These are phyloP conservation scores for Trichosporon coremiiforme DNA, from an alignment of 1,284 basidiomycete genomes.

Conservation along the genomic window DNA sequence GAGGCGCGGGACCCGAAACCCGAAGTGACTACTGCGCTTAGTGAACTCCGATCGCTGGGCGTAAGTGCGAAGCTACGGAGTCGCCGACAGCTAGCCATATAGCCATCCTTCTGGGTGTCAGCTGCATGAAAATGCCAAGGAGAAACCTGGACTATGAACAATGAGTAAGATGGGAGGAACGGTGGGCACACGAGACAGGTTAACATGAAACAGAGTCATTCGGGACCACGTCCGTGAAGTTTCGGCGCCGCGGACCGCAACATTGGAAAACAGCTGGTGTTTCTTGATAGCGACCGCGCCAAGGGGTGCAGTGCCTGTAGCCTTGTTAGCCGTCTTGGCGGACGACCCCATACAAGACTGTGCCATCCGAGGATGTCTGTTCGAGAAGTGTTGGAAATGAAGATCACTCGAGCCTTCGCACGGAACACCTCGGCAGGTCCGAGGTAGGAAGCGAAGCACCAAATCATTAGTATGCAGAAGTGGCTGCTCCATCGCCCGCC, in stretches of 20 bases:
- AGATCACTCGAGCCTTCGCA: not conserved
- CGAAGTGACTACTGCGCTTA: no score
- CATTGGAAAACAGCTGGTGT: not conserved
- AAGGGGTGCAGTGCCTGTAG: no score
- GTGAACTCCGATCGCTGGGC: no score
- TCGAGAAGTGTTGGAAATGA: not conserved
- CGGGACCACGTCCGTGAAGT: not conserved
- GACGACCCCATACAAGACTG: no score
- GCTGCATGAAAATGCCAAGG: not conserved
- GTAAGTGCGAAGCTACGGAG: no score
- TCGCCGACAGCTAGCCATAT: no score
- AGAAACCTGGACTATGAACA: no score
- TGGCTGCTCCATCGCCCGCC: not conserved
- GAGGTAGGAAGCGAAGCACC: not conserved
- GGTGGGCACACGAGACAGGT: not conserved
- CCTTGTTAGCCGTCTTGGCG: no score
- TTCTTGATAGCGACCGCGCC: no score
- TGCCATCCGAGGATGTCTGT: no score
- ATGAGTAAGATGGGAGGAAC: not conserved
- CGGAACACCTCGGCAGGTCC: not conserved
- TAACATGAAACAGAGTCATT: not conserved
- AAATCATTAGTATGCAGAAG: not conserved
- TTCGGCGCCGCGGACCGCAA: not conserved
- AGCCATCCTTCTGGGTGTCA: not conserved
- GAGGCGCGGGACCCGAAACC: no score